Evolutionary conservation across 305 asterid species (phyloP).

Genomic region (Coffea humblotiana): DNA sequence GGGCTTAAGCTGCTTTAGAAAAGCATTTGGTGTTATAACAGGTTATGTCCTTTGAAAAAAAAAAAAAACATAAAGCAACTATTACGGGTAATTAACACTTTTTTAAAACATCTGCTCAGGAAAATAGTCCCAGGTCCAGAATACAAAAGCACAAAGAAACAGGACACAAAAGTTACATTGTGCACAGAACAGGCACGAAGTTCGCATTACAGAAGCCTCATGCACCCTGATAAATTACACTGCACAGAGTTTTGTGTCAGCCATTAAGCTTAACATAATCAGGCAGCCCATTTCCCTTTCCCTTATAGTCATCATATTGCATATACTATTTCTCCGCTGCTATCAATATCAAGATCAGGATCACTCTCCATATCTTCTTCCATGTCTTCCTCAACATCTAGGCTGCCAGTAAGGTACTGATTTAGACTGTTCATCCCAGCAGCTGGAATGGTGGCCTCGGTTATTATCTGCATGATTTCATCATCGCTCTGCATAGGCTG

Average conservation of each 20-base stretch:
- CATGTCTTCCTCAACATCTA: constrained; percentile 84
- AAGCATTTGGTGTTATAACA: not conserved
- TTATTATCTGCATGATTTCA: constrained; percentile 88
- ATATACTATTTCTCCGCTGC: constrained; percentile 92
- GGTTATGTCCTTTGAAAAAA: not conserved
- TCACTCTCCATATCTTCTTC: constrained; percentile 91
- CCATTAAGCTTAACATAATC: not conserved
- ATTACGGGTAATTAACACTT: not conserved
- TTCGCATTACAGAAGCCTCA: not conserved
- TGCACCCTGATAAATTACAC: not conserved
- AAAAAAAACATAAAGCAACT: not conserved
- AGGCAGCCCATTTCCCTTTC: not conserved
- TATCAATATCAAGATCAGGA: constrained; percentile 84
- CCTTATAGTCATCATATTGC: constrained; percentile 51
- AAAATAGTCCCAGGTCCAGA: not conserved
- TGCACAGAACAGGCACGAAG: not conserved
- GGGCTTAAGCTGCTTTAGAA: not conserved
- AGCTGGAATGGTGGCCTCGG: constrained; percentile 88
- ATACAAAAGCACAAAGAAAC: constrained; percentile 4
- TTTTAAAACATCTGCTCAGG: not conserved
- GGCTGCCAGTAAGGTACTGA: constrained; percentile 72
- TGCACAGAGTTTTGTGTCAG: too few species aligned
- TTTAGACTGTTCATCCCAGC: constrained; percentile 66
- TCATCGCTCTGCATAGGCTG: constrained; percentile 82
- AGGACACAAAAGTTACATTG: not conserved